A percentile compares a stretch with the other conserved stretches of the same genome.
Evolutionary conservation across 2,329 filamentous ascomycete genomes (phyloP).

Genomic region (Trichoderma semiorbis): DNA sequence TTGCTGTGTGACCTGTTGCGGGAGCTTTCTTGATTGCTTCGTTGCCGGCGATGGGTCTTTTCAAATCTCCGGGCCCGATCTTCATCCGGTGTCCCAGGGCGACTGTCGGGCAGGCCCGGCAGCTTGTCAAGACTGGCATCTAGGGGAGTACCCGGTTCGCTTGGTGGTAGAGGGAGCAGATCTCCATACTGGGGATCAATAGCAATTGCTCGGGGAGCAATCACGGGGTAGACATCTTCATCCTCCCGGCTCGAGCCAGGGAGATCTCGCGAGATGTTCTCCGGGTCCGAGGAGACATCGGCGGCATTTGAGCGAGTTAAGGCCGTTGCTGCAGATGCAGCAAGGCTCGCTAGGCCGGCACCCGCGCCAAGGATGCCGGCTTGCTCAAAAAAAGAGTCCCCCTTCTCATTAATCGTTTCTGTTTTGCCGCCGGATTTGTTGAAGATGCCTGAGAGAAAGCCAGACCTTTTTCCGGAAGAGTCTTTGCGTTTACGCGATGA

Average conservation of each 20-base stretch:
- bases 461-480: constrained; percentile 37
- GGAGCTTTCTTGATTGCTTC: constrained; percentile 42
- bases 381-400: constrained; percentile 69
- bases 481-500: constrained; percentile 37
- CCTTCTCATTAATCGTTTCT: constrained; percentile 34
- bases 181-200: constrained; percentile 66
- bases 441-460: constrained; percentile 49
- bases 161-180: constrained; percentile 61
- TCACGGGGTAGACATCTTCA: constrained; percentile 54
- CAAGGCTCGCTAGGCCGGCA: constrained; percentile 59
- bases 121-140: constrained; percentile 36
- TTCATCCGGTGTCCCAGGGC: constrained; percentile 54
- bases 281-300: constrained; percentile 41
- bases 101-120: constrained; percentile 57
- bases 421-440: constrained; percentile 38
- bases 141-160: constrained; percentile 50
- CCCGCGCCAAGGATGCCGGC: constrained; percentile 67
- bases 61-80: constrained; percentile 42
- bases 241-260: constrained; percentile 25
- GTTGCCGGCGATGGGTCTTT: constrained; percentile 45
- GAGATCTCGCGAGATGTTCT: constrained; percentile 30
- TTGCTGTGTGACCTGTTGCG: constrained; percentile 48
- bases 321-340: constrained; percentile 39
- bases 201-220: constrained; percentile 55
- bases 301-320: constrained; percentile 44